These are phyloP conservation scores for Salix caprea DNA, from an alignment of 345 rosid genomes.

Conservation along the genomic window DNA sequence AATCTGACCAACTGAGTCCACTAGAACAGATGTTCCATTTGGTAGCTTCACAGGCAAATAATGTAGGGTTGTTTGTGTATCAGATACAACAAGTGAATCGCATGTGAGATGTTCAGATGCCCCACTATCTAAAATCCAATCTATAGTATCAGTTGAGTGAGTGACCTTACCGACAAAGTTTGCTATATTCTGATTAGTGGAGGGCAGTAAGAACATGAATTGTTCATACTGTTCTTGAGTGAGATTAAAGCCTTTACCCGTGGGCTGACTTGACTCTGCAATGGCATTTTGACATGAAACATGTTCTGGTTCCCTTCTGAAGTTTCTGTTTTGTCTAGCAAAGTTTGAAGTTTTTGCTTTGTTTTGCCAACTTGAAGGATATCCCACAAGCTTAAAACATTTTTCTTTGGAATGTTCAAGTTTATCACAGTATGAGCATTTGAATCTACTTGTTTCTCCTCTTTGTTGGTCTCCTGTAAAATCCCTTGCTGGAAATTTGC, in stretches of 20 bases:
- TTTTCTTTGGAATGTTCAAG: too few relatives aligned
- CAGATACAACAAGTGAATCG: too few relatives aligned
- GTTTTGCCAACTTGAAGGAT: too few relatives aligned
- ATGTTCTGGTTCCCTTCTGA: neutral
- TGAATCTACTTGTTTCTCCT: too few relatives aligned
- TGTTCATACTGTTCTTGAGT: neutral
- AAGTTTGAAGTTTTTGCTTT: too few relatives aligned
- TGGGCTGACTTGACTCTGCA: neutral
- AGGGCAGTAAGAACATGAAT: neutral
- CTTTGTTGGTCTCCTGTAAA: too few relatives aligned
- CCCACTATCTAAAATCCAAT: neutral
- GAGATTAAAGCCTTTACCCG: neutral
- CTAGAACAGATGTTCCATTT: neutral
- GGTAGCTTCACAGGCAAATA: neutral
- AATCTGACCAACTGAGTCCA: neutral
- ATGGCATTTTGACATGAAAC: neutral
- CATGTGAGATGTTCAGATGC: neutral
- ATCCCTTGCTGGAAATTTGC: too few relatives aligned
- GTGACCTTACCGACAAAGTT: neutral
- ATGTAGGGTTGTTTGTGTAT: too few relatives aligned
- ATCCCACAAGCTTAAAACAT: too few relatives aligned
- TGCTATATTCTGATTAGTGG: neutral
- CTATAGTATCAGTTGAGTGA: neutral
- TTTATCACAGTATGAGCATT: too few relatives aligned
- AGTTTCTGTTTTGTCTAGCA: too few relatives aligned